phyloP scores from a whole-genome alignment of 192 early-diverging fungal species.

The Backusella luteola region DNA sequence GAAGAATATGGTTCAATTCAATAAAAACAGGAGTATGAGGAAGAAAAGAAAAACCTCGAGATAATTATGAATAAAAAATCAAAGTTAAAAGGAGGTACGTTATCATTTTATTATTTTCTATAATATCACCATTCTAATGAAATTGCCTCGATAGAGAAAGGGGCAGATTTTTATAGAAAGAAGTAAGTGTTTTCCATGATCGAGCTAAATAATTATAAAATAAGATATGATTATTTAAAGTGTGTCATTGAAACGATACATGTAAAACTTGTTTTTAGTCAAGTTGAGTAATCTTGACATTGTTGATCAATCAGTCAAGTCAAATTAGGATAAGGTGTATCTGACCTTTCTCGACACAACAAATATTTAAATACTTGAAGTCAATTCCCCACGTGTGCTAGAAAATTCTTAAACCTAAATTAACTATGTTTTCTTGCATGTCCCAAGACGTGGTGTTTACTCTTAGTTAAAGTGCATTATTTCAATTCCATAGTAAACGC shows the following conservation, averaged over 20 bases:
- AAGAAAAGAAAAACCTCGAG: neutral
- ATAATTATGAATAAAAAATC: neutral
- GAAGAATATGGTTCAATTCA: conserved; percentile 5
- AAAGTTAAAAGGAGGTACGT: neutral
- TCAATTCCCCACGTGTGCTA: neutral
- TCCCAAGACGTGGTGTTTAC: neutral
- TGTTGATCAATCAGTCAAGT: neutral
- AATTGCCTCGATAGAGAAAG: neutral
- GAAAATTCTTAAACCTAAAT: conserved; percentile 2
- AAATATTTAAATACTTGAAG: neutral
- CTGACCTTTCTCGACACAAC: neutral
- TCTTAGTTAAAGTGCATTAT: neutral
- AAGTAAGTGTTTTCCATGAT: neutral
- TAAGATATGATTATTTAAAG: neutral
- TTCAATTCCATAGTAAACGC: neutral
- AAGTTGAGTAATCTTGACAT: neutral
- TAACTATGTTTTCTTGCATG: neutral
- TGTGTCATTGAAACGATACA: neutral
- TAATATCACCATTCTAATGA: neutral
- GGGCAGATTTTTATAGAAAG: neutral
- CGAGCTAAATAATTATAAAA: neutral
- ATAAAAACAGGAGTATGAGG: neutral
- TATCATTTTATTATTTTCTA: neutral
- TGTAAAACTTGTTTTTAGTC: neutral
- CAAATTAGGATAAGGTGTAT: neutral